Evolutionary conservation across 2,329 filamentous ascomycete genomes (phyloP).

Genomic region (Annulohypoxylon truncatum): DNA sequence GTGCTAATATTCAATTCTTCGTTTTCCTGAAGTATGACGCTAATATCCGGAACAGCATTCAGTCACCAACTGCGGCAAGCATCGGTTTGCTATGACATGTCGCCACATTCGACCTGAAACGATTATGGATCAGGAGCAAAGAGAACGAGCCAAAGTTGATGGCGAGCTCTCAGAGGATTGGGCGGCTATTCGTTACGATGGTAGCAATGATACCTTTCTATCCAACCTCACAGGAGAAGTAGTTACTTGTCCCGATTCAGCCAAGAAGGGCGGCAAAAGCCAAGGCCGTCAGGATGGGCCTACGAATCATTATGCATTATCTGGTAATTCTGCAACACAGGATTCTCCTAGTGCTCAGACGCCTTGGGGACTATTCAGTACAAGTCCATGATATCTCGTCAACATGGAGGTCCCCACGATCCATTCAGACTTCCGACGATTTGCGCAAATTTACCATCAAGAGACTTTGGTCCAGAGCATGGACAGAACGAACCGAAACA

Average conservation of each 20-base stretch:
- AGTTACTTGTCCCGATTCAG: neutral
- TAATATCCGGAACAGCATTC: slow-evolving; percentile 56
- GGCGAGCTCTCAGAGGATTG: slow-evolving; percentile 51
- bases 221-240: neutral
- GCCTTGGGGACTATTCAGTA: neutral
- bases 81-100: slow-evolving; percentile 68
- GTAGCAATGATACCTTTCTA: slow-evolving; percentile 5
- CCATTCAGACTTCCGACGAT: neutral
- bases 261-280: neutral
- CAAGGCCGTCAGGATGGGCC: neutral
- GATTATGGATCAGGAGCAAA: slow-evolving; percentile 50
- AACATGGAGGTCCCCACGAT: neutral
- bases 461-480: neutral
- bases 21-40: neutral
- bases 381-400: neutral
- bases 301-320: neutral
- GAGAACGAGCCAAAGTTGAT: slow-evolving; percentile 45
- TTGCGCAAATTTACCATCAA: neutral
- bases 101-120: slow-evolving; percentile 61
- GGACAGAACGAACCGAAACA: no score
- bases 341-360: neutral
- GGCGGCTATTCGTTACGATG: slow-evolving; percentile 14
- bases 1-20: slow-evolving; percentile 23
- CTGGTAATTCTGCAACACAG: neutral
- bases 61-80: slow-evolving; percentile 61